These are phyloP conservation scores for Ceratobasidium sp. DNA, from an alignment of 1,284 basidiomycete species.

Conservation along the genomic window DNA sequence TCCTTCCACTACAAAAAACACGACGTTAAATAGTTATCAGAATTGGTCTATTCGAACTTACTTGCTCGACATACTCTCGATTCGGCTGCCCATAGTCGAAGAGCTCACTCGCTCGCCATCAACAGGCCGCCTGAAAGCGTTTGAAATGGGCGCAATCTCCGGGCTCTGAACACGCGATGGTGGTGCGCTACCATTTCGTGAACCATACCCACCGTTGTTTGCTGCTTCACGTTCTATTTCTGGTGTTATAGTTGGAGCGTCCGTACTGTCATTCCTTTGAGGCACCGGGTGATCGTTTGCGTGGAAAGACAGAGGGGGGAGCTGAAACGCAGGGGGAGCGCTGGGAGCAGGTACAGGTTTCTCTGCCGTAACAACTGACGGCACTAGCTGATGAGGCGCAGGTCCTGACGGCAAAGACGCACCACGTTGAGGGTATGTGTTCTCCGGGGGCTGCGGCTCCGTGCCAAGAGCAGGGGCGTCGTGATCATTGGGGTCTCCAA, in stretches of 20 bases:
- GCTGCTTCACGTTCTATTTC: constrained; percentile 8
- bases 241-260: constrained; percentile 22
- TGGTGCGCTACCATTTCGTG: neutral
- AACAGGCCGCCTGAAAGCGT: constrained; percentile 32
- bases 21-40: neutral
- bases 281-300: neutral
- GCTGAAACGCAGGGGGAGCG: constrained; percentile 19
- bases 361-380: neutral
- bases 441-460: neutral
- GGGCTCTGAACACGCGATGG: constrained; percentile 37
- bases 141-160: constrained; percentile 26
- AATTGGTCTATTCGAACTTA: constrained; percentile 53
- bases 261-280: constrained; percentile 16
- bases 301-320: constrained; percentile 32
- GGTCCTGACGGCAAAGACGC: constrained; percentile 3
- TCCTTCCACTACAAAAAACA: constrained; percentile 59
- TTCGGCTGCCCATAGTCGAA: constrained; percentile 37
- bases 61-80: constrained; percentile 62
- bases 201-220: neutral
- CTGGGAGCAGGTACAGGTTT: constrained; percentile 3
- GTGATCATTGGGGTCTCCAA: constrained; percentile 33
- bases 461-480: constrained; percentile 21
- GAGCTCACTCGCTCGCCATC: constrained; percentile 34
- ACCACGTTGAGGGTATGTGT: neutral
- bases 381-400: neutral